Percentiles rank a stretch among this genome's conserved stretches.
These are phyloP conservation scores for Serendipita sp. DNA, from an alignment of 768 basidiomycete genomes.

Conservation along the genomic window DNA sequence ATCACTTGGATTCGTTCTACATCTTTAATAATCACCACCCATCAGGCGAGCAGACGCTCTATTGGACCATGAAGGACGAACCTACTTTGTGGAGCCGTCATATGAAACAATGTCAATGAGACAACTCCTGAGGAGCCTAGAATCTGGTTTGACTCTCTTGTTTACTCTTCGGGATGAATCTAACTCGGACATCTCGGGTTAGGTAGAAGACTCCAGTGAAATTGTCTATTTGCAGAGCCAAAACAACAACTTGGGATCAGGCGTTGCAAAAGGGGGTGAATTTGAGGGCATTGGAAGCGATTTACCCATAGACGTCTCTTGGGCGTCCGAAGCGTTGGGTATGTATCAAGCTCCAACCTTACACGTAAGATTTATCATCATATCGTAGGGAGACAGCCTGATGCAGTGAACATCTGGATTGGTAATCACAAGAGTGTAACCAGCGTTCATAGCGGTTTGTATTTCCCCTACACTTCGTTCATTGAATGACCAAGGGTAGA, in stretches of 20 bases:
- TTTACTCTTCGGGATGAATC: slow-evolving; percentile 3
- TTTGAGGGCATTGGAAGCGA: slow-evolving; percentile 46
- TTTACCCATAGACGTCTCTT: slow-evolving; percentile 50
- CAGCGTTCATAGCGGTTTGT: slow-evolving; percentile 66
- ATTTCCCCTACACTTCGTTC: background rate
- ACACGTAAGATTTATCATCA: no score
- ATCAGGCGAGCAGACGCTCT: slow-evolving; percentile 65
- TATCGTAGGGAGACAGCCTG: slow-evolving; percentile 41
- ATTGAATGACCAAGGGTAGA: slow-evolving; percentile 25
- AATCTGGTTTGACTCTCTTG: slow-evolving; percentile 10
- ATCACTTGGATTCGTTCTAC: slow-evolving; percentile 2
- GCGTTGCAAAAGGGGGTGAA: slow-evolving; percentile 30
- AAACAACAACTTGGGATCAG: slow-evolving; percentile 70
- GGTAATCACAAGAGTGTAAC: slow-evolving; percentile 64
- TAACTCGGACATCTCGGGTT: no score
- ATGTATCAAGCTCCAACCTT: slow-evolving; percentile 14
- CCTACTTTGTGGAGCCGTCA: slow-evolving; percentile 65
- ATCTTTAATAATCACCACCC: background rate
- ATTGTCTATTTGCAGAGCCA: slow-evolving; percentile 77
- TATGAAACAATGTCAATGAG: slow-evolving; percentile 51
- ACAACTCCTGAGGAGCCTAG: slow-evolving; percentile 32
- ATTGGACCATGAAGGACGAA: slow-evolving; percentile 30
- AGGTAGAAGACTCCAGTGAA: slow-evolving; percentile 16
- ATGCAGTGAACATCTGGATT: slow-evolving; percentile 91
- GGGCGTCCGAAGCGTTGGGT: slow-evolving; percentile 73